Evolutionary conservation across 2,329 filamentous ascomycete genomes (phyloP).

Genomic region (Fulvia fulva): DNA sequence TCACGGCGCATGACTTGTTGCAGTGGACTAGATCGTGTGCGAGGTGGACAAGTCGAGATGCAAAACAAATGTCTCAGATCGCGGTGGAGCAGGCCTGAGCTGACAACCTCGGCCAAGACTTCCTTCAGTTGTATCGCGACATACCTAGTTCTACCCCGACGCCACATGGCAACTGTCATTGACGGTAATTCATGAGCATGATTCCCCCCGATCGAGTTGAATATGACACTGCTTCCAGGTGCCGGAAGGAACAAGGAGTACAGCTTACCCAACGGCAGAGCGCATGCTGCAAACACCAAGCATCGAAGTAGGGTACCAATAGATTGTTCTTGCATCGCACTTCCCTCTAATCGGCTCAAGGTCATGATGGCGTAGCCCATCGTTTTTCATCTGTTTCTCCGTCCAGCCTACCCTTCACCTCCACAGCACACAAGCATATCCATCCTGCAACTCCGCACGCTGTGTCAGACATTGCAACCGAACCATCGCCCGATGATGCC

Average conservation of each 20-base stretch:
- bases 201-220: not conserved
- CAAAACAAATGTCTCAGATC: conserved; percentile 2
- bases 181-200: not conserved
- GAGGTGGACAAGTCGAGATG: not conserved
- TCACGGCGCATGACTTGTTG: not conserved
- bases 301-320: not conserved
- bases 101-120: not conserved
- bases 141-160: not conserved
- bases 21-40: not conserved
- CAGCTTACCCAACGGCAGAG: not conserved
- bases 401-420: not conserved
- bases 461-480: not conserved
- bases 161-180: not conserved
- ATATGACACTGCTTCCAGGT: not conserved
- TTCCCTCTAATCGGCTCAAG: not conserved
- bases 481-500: not conserved
- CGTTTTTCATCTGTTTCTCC: not conserved
- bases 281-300: not conserved
- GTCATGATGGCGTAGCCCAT: not conserved
- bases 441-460: not conserved
- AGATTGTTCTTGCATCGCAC: not conserved
- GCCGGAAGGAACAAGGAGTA: not conserved
- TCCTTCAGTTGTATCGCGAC: not conserved
- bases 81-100: not conserved
- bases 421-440: not conserved